Conservation (phyloP, 352 stramenopile species). For the Globisporangium apiculatum region DNA sequence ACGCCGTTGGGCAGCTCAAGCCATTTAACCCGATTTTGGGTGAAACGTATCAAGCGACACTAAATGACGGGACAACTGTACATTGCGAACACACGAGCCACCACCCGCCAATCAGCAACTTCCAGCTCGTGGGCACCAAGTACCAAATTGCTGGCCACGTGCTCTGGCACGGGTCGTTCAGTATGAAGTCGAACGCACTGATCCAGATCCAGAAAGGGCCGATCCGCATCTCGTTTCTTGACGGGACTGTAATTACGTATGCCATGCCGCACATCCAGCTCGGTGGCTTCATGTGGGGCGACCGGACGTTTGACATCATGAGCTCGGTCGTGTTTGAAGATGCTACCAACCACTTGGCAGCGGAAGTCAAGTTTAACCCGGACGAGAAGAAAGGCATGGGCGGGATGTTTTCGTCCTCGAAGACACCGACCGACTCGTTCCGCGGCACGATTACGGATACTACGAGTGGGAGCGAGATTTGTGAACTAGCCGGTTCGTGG, state of each 20-base stretch:
- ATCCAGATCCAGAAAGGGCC: constrained; percentile 75
- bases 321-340: constrained; percentile 71
- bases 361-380: constrained; percentile 75
- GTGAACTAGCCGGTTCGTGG: constrained; percentile 71
- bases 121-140: constrained; percentile 67
- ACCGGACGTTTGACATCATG: constrained; percentile 74
- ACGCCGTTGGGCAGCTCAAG: constrained; percentile 77
- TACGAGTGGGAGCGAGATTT: constrained; percentile 50
- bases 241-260: constrained; percentile 65
- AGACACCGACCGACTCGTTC: constrained; percentile 70
- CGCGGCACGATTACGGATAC: constrained; percentile 66
- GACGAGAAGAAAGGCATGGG: constrained; percentile 85
- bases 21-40: constrained; percentile 83
- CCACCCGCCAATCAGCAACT: constrained; percentile 82
- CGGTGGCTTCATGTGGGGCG: constrained; percentile 71
- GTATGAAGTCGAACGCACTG: constrained; percentile 82
- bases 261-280: constrained; percentile 68
- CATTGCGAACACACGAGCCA: constrained; percentile 83
- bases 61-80: constrained; percentile 77
- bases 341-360: constrained; percentile 58
- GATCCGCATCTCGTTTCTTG: constrained; percentile 61
- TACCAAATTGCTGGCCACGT: constrained; percentile 69
- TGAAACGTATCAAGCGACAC: constrained; percentile 64
- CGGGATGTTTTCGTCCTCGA: constrained; percentile 72
- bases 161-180: constrained; percentile 70